A percentile compares a stretch with the other conserved stretches of the same genome.
Conservation (phyloP, 2,329 filamentous ascomycete species). For the Microdochium paspali region DNA sequence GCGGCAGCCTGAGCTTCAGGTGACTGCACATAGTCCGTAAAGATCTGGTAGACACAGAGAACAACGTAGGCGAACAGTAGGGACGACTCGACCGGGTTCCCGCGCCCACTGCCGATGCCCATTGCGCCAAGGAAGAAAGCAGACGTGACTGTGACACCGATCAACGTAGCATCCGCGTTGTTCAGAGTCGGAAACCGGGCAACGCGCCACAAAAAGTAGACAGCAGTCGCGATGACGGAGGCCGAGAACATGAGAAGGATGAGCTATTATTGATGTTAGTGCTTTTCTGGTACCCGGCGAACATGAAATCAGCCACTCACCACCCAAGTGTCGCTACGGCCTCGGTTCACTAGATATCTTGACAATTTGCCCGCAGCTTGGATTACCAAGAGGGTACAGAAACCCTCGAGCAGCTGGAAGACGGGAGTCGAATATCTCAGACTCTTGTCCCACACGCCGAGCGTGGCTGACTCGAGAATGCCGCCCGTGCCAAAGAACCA, state of each 20-base stretch:
- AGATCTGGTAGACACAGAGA: constrained; percentile 98
- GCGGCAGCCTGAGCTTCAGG: constrained; percentile 46
- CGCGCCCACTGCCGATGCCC: constrained; percentile 87
- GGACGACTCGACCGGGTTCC: constrained; percentile 91
- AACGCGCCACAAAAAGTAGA: constrained; percentile 95
- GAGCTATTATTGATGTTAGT: constrained; percentile 53
- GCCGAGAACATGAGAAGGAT: constrained; percentile 79
- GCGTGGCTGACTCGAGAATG: constrained; percentile 66
- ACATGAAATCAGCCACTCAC: constrained; percentile 39
- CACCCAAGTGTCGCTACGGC: constrained; percentile 94
- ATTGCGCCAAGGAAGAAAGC: constrained; percentile 88
- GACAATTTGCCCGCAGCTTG: constrained; percentile 93
- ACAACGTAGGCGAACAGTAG: constrained; percentile 94
- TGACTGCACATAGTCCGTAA: constrained; percentile 92
- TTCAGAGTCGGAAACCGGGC: constrained; percentile 88
- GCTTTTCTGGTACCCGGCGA: neutral
- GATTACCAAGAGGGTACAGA: constrained; percentile 92
- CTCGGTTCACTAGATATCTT: constrained; percentile 86
- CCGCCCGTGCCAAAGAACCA: constrained; percentile 87
- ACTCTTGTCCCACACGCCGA: constrained; percentile 83
- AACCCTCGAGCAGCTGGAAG: constrained; percentile 91
- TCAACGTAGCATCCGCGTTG: constrained; percentile 85
- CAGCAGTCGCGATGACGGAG: constrained; percentile 82
- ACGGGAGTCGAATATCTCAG: constrained; percentile 85
- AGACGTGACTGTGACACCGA: constrained; percentile 86